A percentile compares a stretch with the other conserved stretches of the same genome.
These are phyloP conservation scores for Coprinellus micaceus DNA, from an alignment of 768 basidiomycete genomes.

Conservation along the genomic window DNA sequence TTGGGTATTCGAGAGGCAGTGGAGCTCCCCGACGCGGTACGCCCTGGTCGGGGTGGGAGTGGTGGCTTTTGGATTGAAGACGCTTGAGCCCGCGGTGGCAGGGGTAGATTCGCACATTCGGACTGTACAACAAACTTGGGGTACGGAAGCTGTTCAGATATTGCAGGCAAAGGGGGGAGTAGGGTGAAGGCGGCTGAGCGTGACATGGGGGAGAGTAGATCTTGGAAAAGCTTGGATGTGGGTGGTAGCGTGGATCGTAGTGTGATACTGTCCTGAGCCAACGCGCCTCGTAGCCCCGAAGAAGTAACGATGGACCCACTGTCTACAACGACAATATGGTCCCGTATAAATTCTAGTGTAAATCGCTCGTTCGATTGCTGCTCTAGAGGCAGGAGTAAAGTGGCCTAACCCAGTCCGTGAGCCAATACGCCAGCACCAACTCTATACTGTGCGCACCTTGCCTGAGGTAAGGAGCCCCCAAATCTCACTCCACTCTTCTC, in stretches of 20 bases:
- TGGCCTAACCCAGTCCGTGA: conserved; percentile 51
- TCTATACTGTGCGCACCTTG: conserved; percentile 50
- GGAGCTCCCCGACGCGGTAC: conserved; percentile 17
- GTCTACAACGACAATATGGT: conserved; percentile 75
- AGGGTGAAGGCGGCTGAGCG: conserved; percentile 31
- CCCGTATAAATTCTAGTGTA: conserved; percentile 73
- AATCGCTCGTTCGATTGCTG: conserved; percentile 51
- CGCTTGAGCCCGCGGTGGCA: conserved; percentile 46
- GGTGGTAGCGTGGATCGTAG: conserved; percentile 43
- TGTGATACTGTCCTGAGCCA: conserved; percentile 42
- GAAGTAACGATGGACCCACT: conserved; percentile 62
- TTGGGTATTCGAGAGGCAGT: conserved; percentile 52
- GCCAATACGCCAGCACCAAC: conserved; percentile 1
- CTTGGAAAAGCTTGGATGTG: conserved; percentile 38
- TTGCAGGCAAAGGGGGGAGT: conserved; percentile 53
- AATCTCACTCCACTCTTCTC: conserved; percentile 68
- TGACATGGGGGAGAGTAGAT: conserved; percentile 31
- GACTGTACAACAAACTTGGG: conserved; percentile 46
- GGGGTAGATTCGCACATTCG: conserved; percentile 39
- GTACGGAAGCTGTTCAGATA: conserved; percentile 36
- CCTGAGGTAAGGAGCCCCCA: conserved; percentile 61
- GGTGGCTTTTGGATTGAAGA: conserved; percentile 32
- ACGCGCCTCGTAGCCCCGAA: conserved; percentile 75
- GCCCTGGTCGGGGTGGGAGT: conserved; percentile 35
- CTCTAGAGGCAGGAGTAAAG: conserved; percentile 75